Conservation (phyloP, 2,329 filamentous ascomycete species). For the Pezicula radicicola region DNA sequence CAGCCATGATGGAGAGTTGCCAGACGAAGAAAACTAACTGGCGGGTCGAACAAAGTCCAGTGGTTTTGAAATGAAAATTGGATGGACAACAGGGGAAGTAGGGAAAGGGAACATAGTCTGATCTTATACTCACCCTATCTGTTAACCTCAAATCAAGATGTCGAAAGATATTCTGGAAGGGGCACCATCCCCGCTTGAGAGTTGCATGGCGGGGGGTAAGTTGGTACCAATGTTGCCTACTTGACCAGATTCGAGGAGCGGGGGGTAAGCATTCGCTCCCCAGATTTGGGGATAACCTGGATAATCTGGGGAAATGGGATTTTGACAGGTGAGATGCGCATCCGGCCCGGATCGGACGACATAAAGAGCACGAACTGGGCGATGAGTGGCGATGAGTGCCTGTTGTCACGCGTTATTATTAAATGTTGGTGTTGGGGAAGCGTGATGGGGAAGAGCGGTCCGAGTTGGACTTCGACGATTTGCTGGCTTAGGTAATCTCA, state of each 20-base stretch:
- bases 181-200: neutral
- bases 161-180: no score
- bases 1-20: constrained; percentile 4
- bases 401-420: no score
- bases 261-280: no score
- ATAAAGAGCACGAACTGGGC: no score
- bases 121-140: no score
- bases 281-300: neutral
- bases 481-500: neutral
- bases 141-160: no score
- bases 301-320: neutral
- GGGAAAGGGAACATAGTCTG: no score
- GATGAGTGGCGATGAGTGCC: no score
- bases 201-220: neutral
- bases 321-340: no score
- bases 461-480: neutral
- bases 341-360: no score
- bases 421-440: neutral
- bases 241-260: neutral
- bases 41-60: neutral
- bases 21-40: neutral
- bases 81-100: no score
- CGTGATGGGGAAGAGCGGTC: neutral
- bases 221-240: neutral
- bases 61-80: neutral